A percentile compares a stretch with the other conserved stretches of the same genome.
Conservation (phyloP, 495 filamentous ascomycete genomes). For the Cercophora newfieldiana region DNA sequence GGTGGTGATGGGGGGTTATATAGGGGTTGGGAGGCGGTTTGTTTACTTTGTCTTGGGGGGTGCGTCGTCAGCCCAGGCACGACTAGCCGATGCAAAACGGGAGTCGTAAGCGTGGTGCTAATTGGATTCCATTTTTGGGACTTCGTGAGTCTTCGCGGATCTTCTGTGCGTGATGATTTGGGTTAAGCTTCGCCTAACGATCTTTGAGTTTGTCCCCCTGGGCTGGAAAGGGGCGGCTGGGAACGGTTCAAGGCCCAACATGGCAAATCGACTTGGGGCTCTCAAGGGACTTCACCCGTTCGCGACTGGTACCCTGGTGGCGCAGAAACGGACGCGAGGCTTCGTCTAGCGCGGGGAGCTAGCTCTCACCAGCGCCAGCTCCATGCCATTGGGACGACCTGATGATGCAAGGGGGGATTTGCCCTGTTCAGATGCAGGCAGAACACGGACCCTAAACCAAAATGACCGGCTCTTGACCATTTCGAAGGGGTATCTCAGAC, state of each 20-base stretch:
- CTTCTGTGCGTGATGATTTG: background rate
- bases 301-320: background rate
- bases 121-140: background rate
- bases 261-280: too few relatives aligned
- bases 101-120: background rate
- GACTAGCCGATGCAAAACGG: background rate
- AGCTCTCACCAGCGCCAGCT: background rate
- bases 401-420: background rate
- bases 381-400: background rate
- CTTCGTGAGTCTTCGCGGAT: background rate
- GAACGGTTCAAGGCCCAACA: background rate
- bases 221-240: background rate
- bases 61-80: background rate
- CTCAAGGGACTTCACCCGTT: background rate
- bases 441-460: too few relatives aligned
- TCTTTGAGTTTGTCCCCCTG: background rate
- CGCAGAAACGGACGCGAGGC: background rate
- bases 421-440: too few relatives aligned
- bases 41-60: background rate
- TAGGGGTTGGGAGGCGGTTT: background rate
- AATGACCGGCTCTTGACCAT: too few relatives aligned
- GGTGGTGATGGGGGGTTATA: slow-evolving; percentile 7
- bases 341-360: background rate
- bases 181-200: background rate
- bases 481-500: too few relatives aligned